phyloP scores from a whole-genome alignment of 164 flowering plant species.

The Magnolia sinica region DNA sequence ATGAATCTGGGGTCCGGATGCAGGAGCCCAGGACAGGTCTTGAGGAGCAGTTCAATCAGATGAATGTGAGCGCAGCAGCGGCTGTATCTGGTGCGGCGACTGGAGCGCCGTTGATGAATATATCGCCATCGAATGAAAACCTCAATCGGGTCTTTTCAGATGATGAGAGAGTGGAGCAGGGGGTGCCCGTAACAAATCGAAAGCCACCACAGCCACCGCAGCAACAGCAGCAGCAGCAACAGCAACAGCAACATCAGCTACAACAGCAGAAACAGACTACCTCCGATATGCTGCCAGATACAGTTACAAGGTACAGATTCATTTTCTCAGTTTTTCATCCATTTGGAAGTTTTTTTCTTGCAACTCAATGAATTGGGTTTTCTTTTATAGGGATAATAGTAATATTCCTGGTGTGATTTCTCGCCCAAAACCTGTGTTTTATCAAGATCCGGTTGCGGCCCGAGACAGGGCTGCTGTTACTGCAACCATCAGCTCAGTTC shows the following conservation, averaged over 20 bases:
- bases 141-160: constrained; percentile 52
- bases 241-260: constrained; percentile 16
- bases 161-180: constrained; percentile 82
- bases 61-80: constrained; percentile 29
- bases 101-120: constrained; percentile 23
- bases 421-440: constrained; percentile 46
- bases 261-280: constrained; percentile 34
- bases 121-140: constrained; percentile 43
- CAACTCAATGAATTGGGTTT: not conserved
- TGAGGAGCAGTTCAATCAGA: constrained; percentile 69
- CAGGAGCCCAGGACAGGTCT: constrained; percentile 46
- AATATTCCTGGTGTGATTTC: constrained; percentile 44
- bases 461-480: constrained; percentile 34
- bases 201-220: constrained; percentile 23
- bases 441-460: constrained; percentile 57
- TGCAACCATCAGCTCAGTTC: constrained; percentile 20
- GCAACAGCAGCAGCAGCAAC: constrained; percentile 26
- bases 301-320: constrained; percentile 30
- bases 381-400: constrained; percentile 40
- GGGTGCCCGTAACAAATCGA: constrained; percentile 39
- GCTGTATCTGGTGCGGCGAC: not conserved
- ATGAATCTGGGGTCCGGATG: constrained; percentile 28
- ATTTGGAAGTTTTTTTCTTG: not conserved
- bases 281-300: constrained; percentile 37
- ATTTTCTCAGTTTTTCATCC: not conserved